Evolutionary conservation across 164 flowering plant genomes (phyloP), one percentile per base, ranked within the genome.

Genomic region (Tetrastigma voinierianum): DNA sequence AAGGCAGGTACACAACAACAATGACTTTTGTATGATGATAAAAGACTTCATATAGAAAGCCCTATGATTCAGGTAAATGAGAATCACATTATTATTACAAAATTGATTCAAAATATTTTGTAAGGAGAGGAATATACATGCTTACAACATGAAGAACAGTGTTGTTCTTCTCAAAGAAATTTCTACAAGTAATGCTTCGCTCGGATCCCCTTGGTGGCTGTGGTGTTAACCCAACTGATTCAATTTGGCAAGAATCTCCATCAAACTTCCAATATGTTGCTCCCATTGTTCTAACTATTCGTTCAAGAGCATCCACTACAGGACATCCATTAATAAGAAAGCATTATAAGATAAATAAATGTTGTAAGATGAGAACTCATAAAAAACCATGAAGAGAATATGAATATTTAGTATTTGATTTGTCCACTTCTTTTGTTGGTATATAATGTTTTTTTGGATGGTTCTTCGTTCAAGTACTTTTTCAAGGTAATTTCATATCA

Each of bases 231-330:
- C 76, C 79, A 52, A 69, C 70, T 54, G 40, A 13, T 49, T 71
- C 69, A 49, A 73, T 44, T 46, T 64, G 25, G 51, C 89, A 85
- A 21, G 73, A 54, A 54, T 69, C 68, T 16, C 64, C 73, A 64
- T 83, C 49, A 51, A 85, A 83, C 57, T 48, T 67, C 89, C 87
- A 85, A 62, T 71, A 19, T 15, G 57, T 73, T 43, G 87, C 78
- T 18, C 87, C 87, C 85, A 85, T 66, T 18, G 78, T 71, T 20
- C 48, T 65, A 2, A 59, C 20, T 9, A 79, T 76, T 66, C 71
- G 69, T 20, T 70, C 53, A 16, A 79, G 76, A 45, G 66, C 76
- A 48, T 79, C 75, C 46, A 79, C 82, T 79, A 32, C 17, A 62
- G 46, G 3, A 48, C 57, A 68, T 46, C 6, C 10, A 57, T n/a